phyloP scores from a whole-genome alignment of 1,284 basidiomycete species.

The Malassezia slooffiae region DNA sequence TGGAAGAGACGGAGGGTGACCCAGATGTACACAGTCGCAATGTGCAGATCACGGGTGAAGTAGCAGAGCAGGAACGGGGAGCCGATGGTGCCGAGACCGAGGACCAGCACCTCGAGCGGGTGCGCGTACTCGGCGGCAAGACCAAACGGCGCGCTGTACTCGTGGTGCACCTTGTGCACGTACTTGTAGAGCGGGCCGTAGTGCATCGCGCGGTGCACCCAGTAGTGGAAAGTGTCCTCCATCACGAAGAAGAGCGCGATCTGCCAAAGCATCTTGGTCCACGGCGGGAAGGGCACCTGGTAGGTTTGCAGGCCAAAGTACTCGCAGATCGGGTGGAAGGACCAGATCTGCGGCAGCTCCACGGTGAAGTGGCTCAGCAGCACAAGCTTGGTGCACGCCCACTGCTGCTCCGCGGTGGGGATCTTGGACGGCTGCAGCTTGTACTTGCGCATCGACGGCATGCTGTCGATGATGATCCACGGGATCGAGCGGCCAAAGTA shows the following conservation, averaged over 20 bases:
- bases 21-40: conserved; percentile 87
- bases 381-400: conserved; percentile 91
- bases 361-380: conserved; percentile 92
- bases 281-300: conserved; percentile 73
- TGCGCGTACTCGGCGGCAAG: conserved; percentile 96
- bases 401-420: conserved; percentile 71
- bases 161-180: conserved; percentile 90
- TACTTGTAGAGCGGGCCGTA: conserved; percentile 85
- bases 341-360: conserved; percentile 88
- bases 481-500: conserved; percentile 94
- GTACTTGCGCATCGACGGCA: conserved; percentile 86
- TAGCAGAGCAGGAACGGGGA: conserved; percentile 78
- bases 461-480: conserved; percentile 88
- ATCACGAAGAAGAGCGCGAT: conserved; percentile 86
- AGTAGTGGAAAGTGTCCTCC: conserved; percentile 78
- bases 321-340: conserved; percentile 89
- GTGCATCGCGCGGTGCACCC: conserved; percentile 78
- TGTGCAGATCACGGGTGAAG: conserved; percentile 56
- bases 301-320: conserved; percentile 80
- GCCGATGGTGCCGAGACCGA: conserved; percentile 70
- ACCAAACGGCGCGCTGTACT: conserved; percentile 92
- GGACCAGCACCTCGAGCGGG: conserved; percentile 83
- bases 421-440: conserved; percentile 75
- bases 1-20: conserved; percentile 89
- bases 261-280: conserved; percentile 54